Evolutionary conservation across 768 basidiomycete genomes (phyloP), one percentile per base, ranked within the genome.

Genomic region (Arthromyces matolae): DNA sequence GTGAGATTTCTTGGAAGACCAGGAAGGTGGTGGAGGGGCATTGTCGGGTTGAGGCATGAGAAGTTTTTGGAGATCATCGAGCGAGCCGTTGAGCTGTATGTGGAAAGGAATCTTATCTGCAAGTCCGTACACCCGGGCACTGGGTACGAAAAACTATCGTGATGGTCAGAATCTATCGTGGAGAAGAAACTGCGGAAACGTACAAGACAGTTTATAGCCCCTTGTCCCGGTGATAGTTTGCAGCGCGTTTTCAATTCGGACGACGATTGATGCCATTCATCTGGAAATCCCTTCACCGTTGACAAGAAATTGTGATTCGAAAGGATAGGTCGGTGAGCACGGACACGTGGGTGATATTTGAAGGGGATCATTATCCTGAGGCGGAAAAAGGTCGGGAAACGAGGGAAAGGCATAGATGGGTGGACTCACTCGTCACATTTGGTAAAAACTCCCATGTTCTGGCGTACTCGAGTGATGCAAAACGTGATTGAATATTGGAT

Each of bases 31-130:
- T n/a, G 59, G n/a, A n/a, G n/a, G 45, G 31, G 49, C 44, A 20
- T 47, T 16, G 41, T 38, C 22, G 16, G 38, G 31, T 19, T 52
- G 41, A 19, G 55, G 60, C 42, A 63, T 56, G 52, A 81, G 59
- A 54, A 83, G 72, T n/a, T 74, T 70, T 16, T 62, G 65, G 8
- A 84, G 68, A 2, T 78, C 75, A 16, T 66, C 57, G 1, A 71
- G 52, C 16, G 68, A 66, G n/a, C 75, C 82, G 25, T 70, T 69
- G 23, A 86, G 67, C 53, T 86, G 85, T 16, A 87, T 58, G 55
- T 84, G 81, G 62, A 86, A 80, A 8, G 83, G 82, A 10, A 86
- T 81, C 14, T 64, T 69, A 52, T 85, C 81, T 9, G 66, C 58
- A 20, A 83, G 39, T 8, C 76, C 75, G 61, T 76, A 86, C n/a